Evolutionary conservation across 441 rosid genomes (phyloP).

Genomic region (Corymbia calophylla): DNA sequence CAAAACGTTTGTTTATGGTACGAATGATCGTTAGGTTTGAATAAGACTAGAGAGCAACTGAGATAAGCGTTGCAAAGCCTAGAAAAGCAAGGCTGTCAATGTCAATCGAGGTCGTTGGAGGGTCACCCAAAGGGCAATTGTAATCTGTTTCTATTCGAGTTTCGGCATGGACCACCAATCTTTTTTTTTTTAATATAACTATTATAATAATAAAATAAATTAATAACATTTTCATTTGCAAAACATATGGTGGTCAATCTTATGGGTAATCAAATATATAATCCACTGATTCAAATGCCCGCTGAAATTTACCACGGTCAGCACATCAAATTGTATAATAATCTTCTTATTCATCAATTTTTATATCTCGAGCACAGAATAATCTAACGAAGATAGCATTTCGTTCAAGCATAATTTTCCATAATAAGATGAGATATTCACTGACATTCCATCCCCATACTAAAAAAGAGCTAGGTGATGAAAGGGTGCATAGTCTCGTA

Average conservation of each 20-base stretch:
- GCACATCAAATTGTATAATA: background rate
- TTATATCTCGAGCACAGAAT: background rate
- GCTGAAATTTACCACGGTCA: background rate
- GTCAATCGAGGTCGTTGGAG: background rate
- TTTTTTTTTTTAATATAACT: background rate
- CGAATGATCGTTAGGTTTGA: background rate
- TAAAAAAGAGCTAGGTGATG: background rate
- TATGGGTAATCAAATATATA: background rate
- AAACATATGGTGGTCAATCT: background rate
- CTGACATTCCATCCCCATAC: background rate
- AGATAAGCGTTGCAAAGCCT: background rate
- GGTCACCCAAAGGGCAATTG: background rate
- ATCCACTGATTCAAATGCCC: background rate
- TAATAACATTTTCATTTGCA: background rate
- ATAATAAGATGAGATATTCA: background rate
- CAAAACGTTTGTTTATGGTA: background rate
- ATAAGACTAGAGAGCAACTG: background rate
- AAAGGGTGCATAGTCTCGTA: background rate
- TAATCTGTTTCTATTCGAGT: background rate
- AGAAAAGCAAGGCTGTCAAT: background rate
- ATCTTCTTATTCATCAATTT: background rate
- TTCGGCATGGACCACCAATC: background rate
- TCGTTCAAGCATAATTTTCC: background rate
- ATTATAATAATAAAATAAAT: background rate
- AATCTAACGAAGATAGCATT: background rate